These are phyloP conservation scores for Incumbomyces delicatus DNA, from an alignment of 2,329 filamentous ascomycete genomes.

Conservation along the genomic window DNA sequence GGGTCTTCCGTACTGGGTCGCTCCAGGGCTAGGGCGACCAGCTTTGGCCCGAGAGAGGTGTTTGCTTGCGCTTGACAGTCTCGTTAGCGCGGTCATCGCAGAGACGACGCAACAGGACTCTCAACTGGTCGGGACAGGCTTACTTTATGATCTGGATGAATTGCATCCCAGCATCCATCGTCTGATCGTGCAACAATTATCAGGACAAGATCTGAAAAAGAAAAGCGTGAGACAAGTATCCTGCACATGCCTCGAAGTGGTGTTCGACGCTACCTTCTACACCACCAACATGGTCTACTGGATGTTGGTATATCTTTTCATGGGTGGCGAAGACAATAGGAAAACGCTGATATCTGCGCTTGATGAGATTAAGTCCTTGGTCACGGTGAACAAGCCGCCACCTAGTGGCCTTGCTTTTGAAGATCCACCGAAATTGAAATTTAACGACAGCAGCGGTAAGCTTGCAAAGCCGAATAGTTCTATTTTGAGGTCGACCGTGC, in stretches of 20 bases:
- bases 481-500: conserved; percentile 37
- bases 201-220: background rate
- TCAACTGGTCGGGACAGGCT: conserved; percentile 24
- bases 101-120: conserved; percentile 33
- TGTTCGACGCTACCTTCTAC: conserved; percentile 47
- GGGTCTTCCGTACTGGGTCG: conserved; percentile 46
- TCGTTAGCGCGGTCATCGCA: conserved; percentile 34
- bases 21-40: conserved; percentile 39
- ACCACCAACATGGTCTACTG: conserved; percentile 44
- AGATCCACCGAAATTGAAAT: conserved; percentile 37
- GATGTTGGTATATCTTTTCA: conserved; percentile 39
- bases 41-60: conserved; percentile 38
- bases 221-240: background rate
- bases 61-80: conserved; percentile 30
- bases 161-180: conserved; percentile 36
- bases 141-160: conserved; percentile 36
- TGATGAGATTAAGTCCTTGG: conserved; percentile 36
- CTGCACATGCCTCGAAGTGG: conserved; percentile 9
- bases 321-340: conserved; percentile 23
- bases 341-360: conserved; percentile 33
- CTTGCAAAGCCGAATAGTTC: conserved; percentile 16
- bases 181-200: conserved; percentile 25
- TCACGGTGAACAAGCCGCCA: conserved; percentile 26
- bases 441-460: conserved; percentile 11
- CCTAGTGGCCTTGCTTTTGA: conserved; percentile 34